Conservation (phyloP, 768 basidiomycete species). For the Collybiopsis confluens region DNA sequence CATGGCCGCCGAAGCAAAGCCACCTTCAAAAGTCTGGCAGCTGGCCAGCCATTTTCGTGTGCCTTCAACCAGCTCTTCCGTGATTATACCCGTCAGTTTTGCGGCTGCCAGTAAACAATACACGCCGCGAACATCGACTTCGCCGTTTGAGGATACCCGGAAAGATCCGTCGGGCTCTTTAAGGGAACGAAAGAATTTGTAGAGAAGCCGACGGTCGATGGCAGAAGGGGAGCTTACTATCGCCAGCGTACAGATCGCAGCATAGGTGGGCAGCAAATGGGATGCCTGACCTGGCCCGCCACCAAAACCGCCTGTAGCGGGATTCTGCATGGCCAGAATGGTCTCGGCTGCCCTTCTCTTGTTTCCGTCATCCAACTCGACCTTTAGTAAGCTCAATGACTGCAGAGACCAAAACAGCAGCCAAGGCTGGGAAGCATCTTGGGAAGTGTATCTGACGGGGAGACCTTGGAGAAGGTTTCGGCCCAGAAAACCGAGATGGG, state of each 20-base stretch:
- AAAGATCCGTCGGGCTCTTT: constrained; percentile 95
- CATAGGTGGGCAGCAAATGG: constrained; percentile 89
- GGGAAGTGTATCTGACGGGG: constrained; percentile 70
- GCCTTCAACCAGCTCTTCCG: constrained; percentile 78
- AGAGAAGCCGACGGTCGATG: constrained; percentile 74
- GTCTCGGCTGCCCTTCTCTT: constrained; percentile 83
- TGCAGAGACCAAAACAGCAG: constrained; percentile 91
- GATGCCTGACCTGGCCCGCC: constrained; percentile 88
- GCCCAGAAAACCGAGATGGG: constrained; percentile 74
- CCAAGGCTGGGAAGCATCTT: constrained; percentile 97
- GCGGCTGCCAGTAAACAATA: constrained; percentile 90
- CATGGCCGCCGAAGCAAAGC: constrained; percentile 79
- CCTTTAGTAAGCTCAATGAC: constrained; percentile 73
- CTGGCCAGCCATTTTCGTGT: constrained; percentile 78
- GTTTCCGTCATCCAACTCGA: constrained; percentile 71
- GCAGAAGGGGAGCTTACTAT: constrained; percentile 68
- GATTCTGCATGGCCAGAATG: constrained; percentile 77
- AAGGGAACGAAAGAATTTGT: constrained; percentile 85
- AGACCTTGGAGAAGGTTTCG: constrained; percentile 76
- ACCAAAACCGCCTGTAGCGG: constrained; percentile 77
- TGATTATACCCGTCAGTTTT: constrained; percentile 78
- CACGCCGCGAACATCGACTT: constrained; percentile 95
- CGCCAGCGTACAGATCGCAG: constrained; percentile 77
- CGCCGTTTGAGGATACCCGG: constrained; percentile 79
- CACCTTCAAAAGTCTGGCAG: constrained; percentile 98